Base-by-base conservation (phyloP, 225 moss, liverwort and hornwort genomes). In the Rhytidiadelphus loreus region DNA sequence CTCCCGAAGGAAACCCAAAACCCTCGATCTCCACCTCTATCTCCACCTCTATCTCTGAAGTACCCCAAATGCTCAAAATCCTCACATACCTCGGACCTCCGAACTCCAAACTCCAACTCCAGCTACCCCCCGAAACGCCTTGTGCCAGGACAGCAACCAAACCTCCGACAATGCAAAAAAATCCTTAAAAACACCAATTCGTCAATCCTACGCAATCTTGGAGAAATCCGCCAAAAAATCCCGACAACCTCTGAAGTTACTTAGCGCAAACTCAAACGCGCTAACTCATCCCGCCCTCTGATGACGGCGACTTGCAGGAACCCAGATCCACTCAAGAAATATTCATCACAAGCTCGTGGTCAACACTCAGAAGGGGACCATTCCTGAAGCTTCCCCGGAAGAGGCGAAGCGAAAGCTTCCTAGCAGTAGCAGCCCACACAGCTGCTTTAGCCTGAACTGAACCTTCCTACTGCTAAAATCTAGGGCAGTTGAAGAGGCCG, bases 21-120 rank as follows among this genome's bases (percentile, higher is more conserved):
- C 83, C 87, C 87, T 89, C 35, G 74, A 86, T 83, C 89, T 88
- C 35, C 80, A 87, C 81, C 74, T 79, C 65, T 29, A 86, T 83
- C 89, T 88, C 35, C 80, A 87, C 81, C 74, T 79, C 65, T 29
- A 85, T 86, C 87, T 87, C 77, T 83, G 60, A 55, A 59, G 72
- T 43, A 76, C 77, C 57, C 84, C 77, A 88, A 74, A 72, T 39
- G 58, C 83, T 77, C 69, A 48, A 74, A 80, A 80, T 86, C 65
- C 79, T 58, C 73, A 77, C 52, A 78, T 60, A 70, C 77, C 70
- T 87, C 85, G 37, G 52, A 81, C 69, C 70, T 43, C 69, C 39
- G 35, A 68, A 65, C 41, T 85, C 66, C n/a, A 75, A 87, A 74
- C 71, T 85, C 88, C 44, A 73, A 72, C 23, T 78, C 80, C 83